Percentiles rank a stretch among this genome's conserved stretches.
These are phyloP conservation scores for Dothideomycetes sp. DNA, from an alignment of 2,329 filamentous ascomycete species.

Conservation along the genomic window DNA sequence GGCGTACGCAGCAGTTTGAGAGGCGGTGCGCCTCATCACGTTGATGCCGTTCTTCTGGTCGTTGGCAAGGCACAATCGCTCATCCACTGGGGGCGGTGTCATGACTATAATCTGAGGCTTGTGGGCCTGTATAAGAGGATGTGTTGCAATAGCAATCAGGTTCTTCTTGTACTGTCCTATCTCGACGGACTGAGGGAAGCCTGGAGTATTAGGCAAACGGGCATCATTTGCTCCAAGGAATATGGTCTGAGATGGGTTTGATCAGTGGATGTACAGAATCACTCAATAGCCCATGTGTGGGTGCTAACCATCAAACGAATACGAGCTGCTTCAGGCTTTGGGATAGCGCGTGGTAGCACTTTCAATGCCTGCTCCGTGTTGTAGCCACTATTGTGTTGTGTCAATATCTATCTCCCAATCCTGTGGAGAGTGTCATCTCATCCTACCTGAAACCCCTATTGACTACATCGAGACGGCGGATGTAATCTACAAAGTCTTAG, in stretches of 20 bases:
- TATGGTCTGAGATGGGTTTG: constrained; percentile 46
- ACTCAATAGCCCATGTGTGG: too few species aligned
- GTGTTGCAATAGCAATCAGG: constrained; percentile 59
- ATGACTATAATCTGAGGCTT: constrained; percentile 62
- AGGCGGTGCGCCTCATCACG: constrained; percentile 45
- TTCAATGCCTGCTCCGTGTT: constrained; percentile 66
- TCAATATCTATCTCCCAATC: not conserved
- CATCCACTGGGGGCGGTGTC: constrained; percentile 73
- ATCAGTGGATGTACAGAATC: too few species aligned
- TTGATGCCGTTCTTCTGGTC: constrained; percentile 31
- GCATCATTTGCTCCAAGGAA: constrained; percentile 91
- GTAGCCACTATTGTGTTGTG: constrained; percentile 63
- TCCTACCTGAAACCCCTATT: constrained; percentile 68
- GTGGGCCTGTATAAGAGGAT: constrained; percentile 61
- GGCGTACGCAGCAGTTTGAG: constrained; percentile 53
- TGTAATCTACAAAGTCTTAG: constrained; percentile 49
- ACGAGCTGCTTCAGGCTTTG: constrained; percentile 50
- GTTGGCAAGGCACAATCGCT: constrained; percentile 52
- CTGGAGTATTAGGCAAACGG: constrained; percentile 52
- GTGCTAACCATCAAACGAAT: constrained; percentile 57
- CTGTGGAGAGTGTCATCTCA: constrained; percentile 13
- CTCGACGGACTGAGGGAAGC: constrained; percentile 62
- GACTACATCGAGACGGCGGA: constrained; percentile 71
- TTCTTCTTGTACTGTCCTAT: constrained; percentile 68
- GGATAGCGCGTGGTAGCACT: constrained; percentile 61